Base-by-base conservation (phyloP, 163 green algal genomes). In the Volvox carteri region DNA sequence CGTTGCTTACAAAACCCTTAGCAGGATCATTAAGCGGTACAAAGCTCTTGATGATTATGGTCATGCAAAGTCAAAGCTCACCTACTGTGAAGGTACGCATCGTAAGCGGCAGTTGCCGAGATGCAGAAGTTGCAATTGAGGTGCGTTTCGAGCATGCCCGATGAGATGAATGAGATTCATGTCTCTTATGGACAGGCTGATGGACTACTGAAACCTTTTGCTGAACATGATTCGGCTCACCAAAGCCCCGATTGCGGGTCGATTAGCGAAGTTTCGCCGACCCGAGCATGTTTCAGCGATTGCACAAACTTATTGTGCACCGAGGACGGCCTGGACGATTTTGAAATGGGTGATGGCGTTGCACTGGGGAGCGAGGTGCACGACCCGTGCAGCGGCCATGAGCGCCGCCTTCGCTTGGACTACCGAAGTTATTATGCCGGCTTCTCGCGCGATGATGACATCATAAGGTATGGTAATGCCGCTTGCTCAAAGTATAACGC, bases 181-280 rank as follows among this genome's bases (percentile, higher is more conserved):
- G 14, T 6, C 11, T 56, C 41, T 19, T 56, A 52, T 37, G 23
- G 37, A 37, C 70, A 78, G 70, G 70, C 44, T 54, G 39, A 54
- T 54, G 70, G 39, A 52, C 9, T 3, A 16, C 16, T 56, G 30
- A 58, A 14, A 18, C 30, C 44, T 12, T 14, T 16, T 9, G 41
- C 21, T 14, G 37, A 78, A 16, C 4, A 56, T 33, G 70, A 52
- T 12, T 42, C 70, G 5, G 70, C 14, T 7, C 54, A 65, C 19
- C 54, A 65, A n/a, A 78, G 70, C 23, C 70, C 70, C 21, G 70
- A 78, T 4, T 78, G 39, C 70, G 37, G 39, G 19, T 77, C 67
- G 33, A 78, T 56, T 9, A 21, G 4, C 11, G 12, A 5, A 76
- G 18, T 52, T 9, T 78, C 39, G 18, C 70, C 21, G 37, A 9